These are phyloP conservation scores for Daldinia concentrica DNA, from an alignment of 495 filamentous ascomycete species.

Conservation along the genomic window DNA sequence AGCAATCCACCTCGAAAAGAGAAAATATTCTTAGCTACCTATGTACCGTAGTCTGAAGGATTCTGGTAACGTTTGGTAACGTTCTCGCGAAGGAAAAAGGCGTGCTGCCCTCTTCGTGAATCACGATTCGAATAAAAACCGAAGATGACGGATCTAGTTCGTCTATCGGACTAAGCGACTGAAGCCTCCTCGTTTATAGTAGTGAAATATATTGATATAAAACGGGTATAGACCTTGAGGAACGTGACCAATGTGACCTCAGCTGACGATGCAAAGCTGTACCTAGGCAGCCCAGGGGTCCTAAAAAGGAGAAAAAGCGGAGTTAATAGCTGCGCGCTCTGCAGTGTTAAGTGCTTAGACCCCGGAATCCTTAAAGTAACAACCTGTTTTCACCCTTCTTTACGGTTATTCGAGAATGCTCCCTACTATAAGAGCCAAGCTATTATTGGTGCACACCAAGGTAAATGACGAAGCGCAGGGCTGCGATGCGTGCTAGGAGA, in stretches of 20 bases:
- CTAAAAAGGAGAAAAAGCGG: slow-evolving; percentile 21
- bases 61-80: slow-evolving; percentile 18
- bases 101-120: slow-evolving; percentile 14
- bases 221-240: slow-evolving; percentile 29
- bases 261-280: slow-evolving; percentile 34
- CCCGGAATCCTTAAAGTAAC: slow-evolving; percentile 22
- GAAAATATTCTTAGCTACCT: neutral
- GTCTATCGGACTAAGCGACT: slow-evolving; percentile 27
- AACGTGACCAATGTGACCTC: slow-evolving; percentile 42
- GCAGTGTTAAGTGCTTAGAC: slow-evolving; percentile 12
- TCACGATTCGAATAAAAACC: slow-evolving; percentile 12
- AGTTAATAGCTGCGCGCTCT: slow-evolving; percentile 3
- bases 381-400: slow-evolving; percentile 25
- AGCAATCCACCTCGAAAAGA: slow-evolving; percentile 21
- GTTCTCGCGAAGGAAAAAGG: slow-evolving; percentile 6
- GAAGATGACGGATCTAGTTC: slow-evolving; percentile 3
- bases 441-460: slow-evolving; percentile 15
- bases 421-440: neutral
- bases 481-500: slow-evolving; percentile 8
- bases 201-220: slow-evolving; percentile 35
- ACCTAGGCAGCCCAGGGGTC: slow-evolving; percentile 1
- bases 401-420: slow-evolving; percentile 21
- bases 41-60: slow-evolving; percentile 26
- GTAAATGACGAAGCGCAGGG: slow-evolving; percentile 13
- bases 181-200: slow-evolving; percentile 28